Percentiles rank a stretch among this genome's conserved stretches.
phyloP scores from a whole-genome alignment of 371 early-diverging fungal species.

The Chytridiales sp. region DNA sequence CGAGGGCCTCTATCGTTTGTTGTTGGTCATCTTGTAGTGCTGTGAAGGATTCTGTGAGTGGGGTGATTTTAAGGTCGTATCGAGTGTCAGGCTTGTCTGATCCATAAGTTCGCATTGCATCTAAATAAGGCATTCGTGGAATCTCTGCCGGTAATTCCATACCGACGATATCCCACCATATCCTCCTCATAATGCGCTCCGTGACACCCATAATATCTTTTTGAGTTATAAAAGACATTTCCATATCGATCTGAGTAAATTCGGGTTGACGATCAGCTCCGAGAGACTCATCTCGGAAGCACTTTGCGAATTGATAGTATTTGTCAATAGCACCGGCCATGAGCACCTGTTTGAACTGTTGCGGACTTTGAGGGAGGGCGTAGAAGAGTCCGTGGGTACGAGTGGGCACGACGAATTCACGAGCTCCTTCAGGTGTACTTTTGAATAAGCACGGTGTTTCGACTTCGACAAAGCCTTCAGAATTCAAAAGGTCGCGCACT shows the following conservation, averaged over 20 bases:
- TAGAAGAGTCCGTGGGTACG: slow-evolving; percentile 73
- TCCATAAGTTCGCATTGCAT: slow-evolving; percentile 82
- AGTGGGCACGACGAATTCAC: slow-evolving; percentile 92
- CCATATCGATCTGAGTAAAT: slow-evolving; percentile 91
- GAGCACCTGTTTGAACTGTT: slow-evolving; percentile 91
- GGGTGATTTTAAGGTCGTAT: slow-evolving; percentile 65
- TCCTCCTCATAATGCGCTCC: slow-evolving; percentile 68
- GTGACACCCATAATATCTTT: slow-evolving; percentile 69
- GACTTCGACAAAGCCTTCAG: slow-evolving; percentile 76
- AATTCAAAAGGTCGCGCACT: slow-evolving; percentile 63
- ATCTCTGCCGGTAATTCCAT: slow-evolving; percentile 53
- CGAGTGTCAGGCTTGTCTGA: slow-evolving; percentile 90
- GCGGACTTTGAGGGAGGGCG: slow-evolving; percentile 90
- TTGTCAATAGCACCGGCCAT: slow-evolving; percentile 89
- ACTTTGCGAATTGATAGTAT: slow-evolving; percentile 92
- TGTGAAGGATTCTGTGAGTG: slow-evolving; percentile 19
- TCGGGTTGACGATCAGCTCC: slow-evolving; percentile 92
- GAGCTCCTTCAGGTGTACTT: slow-evolving; percentile 92
- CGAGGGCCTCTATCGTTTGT: slow-evolving; percentile 39
- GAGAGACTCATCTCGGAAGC: slow-evolving; percentile 89
- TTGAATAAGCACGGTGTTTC: slow-evolving; percentile 91
- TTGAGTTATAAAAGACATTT: slow-evolving; percentile 78
- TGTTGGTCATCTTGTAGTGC: too few relatives aligned
- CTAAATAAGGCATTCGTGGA: slow-evolving; percentile 72
- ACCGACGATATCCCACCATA: slow-evolving; percentile 65